Percentiles rank a stretch among this genome's conserved stretches.
Conservation (phyloP, 2,329 filamentous ascomycete genomes). For the Fusarium paranaense region DNA sequence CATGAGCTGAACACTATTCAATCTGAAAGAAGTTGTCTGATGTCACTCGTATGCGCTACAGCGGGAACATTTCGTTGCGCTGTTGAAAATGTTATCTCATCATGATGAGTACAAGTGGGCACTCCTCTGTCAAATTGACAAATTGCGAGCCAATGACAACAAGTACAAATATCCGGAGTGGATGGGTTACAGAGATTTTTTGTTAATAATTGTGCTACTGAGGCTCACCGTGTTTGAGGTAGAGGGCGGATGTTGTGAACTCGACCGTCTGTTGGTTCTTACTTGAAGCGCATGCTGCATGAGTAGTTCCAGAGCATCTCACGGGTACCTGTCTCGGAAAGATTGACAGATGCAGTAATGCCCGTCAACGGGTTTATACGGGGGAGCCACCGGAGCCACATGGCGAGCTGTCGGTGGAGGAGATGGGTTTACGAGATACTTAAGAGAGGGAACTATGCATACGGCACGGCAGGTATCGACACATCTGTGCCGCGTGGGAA, state of each 20-base stretch:
- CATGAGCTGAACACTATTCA: neutral
- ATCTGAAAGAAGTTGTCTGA: neutral
- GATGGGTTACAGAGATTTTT: neutral
- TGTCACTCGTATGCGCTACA: neutral
- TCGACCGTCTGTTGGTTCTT: slow-evolving; percentile 6
- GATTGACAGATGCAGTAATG: neutral
- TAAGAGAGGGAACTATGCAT: neutral
- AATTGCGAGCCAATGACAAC: neutral
- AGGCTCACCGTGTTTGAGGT: slow-evolving; percentile 7
- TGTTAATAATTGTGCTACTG: neutral
- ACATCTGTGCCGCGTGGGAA: neutral
- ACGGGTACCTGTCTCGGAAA: slow-evolving; percentile 15
- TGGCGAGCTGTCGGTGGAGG: slow-evolving; percentile 20
- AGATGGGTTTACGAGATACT: slow-evolving; percentile 17
- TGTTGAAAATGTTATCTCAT: neutral
- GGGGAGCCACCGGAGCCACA: slow-evolving; percentile 8
- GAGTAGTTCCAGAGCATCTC: slow-evolving; percentile 3
- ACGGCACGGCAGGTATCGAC: slow-evolving; percentile 1
- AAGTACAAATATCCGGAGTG: neutral
- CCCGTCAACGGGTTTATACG: slow-evolving; percentile 16
- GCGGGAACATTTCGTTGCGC: neutral
- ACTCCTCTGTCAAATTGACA: neutral
- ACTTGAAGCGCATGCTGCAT: slow-evolving; percentile 20
- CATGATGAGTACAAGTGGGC: neutral
- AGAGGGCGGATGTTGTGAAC: neutral